Base-by-base conservation (phyloP, 495 filamentous ascomycete genomes). In the Penicillium parvum region DNA sequence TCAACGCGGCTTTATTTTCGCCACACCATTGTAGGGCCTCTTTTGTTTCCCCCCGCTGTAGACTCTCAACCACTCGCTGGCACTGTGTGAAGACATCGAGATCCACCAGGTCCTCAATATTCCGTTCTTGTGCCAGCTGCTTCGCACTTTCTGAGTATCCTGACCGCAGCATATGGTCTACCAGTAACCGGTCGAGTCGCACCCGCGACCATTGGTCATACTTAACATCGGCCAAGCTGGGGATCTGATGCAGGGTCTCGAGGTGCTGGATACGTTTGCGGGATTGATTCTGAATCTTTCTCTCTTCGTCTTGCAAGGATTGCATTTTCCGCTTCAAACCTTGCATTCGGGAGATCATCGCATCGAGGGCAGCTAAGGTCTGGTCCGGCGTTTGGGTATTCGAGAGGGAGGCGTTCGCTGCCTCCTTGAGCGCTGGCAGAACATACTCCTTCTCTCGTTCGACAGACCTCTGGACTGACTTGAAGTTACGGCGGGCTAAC, bases 401-500 rank as follows among this genome's bases (percentile, higher is more conserved):
- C 42, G 77, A 74, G 40, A 86, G 63, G 25, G 85, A 80, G 43
- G 79, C 76, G 36, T 79, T 83, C 26, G 85, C 79, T 8, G 79
- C 76, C 14, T 85, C 74, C 64, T 82, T 82, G 43, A 97, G 78
- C 21, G 77, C 65, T 23, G 76, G 76, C 47, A 85, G 78, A 32
- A 96, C 68, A 53, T 75, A 69, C 40, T 82, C 78, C 47, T 79
- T 81, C 43, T 90, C 85, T 51, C 83, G 81, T 58, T 97, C 92
- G 55, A 94, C 78, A 42, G 79, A 68, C 47, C 84, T 79, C 57
- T 95, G 92, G 14, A 88, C 83, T 0, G 81, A 77, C 56, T 96
- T 95, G 69, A 96, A 90, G 61, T 95, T 97, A 58, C 88, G 85
- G 40, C 92, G 85, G 29, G 88, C 80, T 40, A 97, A 81, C 63